phyloP scores from a whole-genome alignment of 192 early-diverging fungal species.

The Linnemannia exigua region DNA sequence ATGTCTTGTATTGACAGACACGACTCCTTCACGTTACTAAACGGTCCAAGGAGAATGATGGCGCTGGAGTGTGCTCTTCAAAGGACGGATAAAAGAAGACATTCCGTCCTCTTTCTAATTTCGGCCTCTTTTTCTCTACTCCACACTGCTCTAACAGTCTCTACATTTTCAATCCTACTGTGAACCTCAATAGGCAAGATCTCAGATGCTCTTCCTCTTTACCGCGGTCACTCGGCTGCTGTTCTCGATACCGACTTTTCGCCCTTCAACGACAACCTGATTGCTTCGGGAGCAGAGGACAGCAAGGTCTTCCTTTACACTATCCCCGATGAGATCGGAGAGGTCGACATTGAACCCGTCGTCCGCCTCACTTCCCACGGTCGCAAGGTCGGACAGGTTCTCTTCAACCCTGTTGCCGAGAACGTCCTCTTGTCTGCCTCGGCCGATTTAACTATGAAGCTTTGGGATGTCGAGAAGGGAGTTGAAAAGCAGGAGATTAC shows the following conservation, averaged over 20 bases:
- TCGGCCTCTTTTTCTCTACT: too few relatives aligned
- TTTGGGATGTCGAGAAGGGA: conserved; percentile 96
- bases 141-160: neutral
- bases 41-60: neutral
- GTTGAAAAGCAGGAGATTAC: conserved; percentile 80
- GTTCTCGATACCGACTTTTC: conserved; percentile 99
- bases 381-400: conserved; percentile 97
- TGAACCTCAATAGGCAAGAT: conserved; percentile 80
- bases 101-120: neutral
- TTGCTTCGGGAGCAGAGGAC: conserved; percentile 90
- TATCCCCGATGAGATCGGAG: conserved; percentile 84
- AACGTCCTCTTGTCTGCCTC: conserved; percentile 93
- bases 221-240: conserved; percentile 92
- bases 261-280: conserved; percentile 97
- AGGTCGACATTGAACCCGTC: conserved; percentile 81
- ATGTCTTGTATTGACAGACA: neutral
- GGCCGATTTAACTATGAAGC: conserved; percentile 87
- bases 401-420: conserved; percentile 97
- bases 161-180: neutral
- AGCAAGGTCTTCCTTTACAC: conserved; percentile 96
- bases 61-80: neutral
- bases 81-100: neutral
- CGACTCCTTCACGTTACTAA: neutral
- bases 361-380: conserved; percentile 87
- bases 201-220: conserved; percentile 89